Evolutionary conservation across 2,329 filamentous ascomycete species (phyloP), one percentile per base, ranked within the genome.

Genomic region (Fusarium sp.): DNA sequence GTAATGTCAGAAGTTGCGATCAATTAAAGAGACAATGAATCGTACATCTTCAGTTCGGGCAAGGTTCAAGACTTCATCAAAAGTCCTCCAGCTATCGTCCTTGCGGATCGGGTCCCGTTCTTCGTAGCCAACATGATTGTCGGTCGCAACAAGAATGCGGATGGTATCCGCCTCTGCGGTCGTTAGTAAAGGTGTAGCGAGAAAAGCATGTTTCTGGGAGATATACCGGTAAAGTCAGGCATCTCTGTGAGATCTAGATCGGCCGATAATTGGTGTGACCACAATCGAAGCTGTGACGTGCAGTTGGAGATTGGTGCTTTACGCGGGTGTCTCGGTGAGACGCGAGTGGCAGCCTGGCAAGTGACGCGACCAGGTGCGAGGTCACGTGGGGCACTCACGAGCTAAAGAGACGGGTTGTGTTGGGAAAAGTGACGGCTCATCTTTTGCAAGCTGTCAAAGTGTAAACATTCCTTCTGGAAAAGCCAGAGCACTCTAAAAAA

Each of bases 111-210:
- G 88, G 78, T 99, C 94, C 73, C 94, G 90, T 80, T 99, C 96
- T 76, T 93, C 92, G 80, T 94, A 98, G 52, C 96, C 96, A 63
- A 99, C 96, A 91, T 99, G 96, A 73, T 96, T 98, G 78, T 99
- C 96, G 17, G 95, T 98, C 39, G 96, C 91, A 62, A 99, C 87
- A 37, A 99, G 89, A 70, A 99, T 96, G 69, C 93, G 93, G 75
- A 99, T 97, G 0, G 93, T 97, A 81, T 99, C 93, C 72, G 92
- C 80, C 56, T 82, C 84, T 86, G 52, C 55, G 56, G 52, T 35
- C n/a, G 53, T 76, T 46, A 73, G 56, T 19, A 26, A 30, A 17
- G 24, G 24, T 6, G 40, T 9, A 17, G 24, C 14, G 9, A 17
- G 17, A 2, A 2, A 6, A 19, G 9, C 0, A 15, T 9, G 10